Conservation (phyloP, 768 basidiomycete genomes). For the Krasilnikovozyma curviuscula region DNA sequence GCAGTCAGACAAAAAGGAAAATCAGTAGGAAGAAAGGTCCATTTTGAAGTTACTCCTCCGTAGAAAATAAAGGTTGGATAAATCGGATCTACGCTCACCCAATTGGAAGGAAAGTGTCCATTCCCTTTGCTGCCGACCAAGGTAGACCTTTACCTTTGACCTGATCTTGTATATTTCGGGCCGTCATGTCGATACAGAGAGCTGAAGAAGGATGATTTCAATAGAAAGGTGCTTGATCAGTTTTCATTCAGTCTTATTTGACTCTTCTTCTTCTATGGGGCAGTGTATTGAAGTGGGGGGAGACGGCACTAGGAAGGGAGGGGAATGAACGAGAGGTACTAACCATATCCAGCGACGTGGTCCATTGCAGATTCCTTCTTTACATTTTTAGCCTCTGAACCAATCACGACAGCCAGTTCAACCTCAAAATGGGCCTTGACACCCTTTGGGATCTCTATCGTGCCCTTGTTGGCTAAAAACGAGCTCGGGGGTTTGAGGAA, state of each 20-base stretch:
- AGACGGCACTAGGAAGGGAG: not conserved
- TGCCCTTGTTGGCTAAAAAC: slow-evolving; percentile 57
- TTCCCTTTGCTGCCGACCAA: slow-evolving; percentile 70
- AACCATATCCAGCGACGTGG: slow-evolving; percentile 84
- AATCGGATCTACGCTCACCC: not conserved
- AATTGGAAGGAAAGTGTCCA: not conserved
- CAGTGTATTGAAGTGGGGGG: not conserved
- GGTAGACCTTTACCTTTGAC: slow-evolving; percentile 88
- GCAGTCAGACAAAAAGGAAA: not conserved
- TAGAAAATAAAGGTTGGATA: not conserved
- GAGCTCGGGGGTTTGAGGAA: slow-evolving; percentile 92
- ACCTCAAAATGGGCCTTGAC: slow-evolving; percentile 84
- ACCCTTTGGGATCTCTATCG: slow-evolving; percentile 68
- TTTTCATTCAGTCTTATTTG: too few relatives aligned
- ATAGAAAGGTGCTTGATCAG: too few relatives aligned
- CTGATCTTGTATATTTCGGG: slow-evolving; percentile 78
- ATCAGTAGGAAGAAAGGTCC: too few relatives aligned
- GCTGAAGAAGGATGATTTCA: slow-evolving; percentile 31
- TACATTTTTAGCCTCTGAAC: slow-evolving; percentile 68
- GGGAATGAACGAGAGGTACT: slow-evolving; percentile 6
- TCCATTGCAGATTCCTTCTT: slow-evolving; percentile 46
- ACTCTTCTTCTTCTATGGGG: too few relatives aligned
- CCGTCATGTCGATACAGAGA: slow-evolving; percentile 89
- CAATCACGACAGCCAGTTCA: slow-evolving; percentile 92
- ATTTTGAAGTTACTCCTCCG: not conserved